Conservation (phyloP, 768 basidiomycete genomes). For the Galerina sulciceps region DNA sequence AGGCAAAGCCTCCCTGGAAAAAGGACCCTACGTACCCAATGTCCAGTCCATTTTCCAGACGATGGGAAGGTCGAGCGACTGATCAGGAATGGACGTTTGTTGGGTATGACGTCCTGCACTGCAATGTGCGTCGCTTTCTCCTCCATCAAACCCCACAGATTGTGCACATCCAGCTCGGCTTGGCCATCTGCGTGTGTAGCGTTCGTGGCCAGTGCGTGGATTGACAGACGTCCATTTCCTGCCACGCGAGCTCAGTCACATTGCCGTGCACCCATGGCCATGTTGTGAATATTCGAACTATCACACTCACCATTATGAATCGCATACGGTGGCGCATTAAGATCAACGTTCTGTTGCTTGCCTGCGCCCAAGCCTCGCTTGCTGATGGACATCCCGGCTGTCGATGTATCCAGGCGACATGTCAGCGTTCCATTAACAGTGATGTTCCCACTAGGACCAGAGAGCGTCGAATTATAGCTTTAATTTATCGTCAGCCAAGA, state of each 20-base stretch:
- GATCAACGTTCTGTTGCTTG: conserved; percentile 46
- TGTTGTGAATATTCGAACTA: background rate
- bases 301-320: conserved; percentile 66
- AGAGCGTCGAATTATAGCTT: conserved; percentile 66
- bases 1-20: background rate
- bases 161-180: conserved; percentile 70
- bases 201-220: conserved; percentile 67
- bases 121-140: conserved; percentile 68
- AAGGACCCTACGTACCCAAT: conserved; percentile 54
- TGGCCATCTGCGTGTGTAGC: conserved; percentile 69
- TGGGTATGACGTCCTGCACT: conserved; percentile 53
- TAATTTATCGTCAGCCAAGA: background rate
- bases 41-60: conserved; percentile 71
- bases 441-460: conserved; percentile 75
- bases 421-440: conserved; percentile 71
- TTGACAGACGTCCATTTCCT: conserved; percentile 58
- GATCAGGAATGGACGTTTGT: conserved; percentile 73
- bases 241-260: background rate
- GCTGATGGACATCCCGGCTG: conserved; percentile 21
- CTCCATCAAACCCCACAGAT: conserved; percentile 75
- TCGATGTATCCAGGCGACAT: conserved; percentile 32
- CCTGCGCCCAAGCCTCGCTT: conserved; percentile 58
- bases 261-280: background rate
- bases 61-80: conserved; percentile 72
- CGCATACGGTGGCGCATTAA: conserved; percentile 66